phyloP scores from a whole-genome alignment of 169 alveolate species.

The Sarcocystis neurona region DNA sequence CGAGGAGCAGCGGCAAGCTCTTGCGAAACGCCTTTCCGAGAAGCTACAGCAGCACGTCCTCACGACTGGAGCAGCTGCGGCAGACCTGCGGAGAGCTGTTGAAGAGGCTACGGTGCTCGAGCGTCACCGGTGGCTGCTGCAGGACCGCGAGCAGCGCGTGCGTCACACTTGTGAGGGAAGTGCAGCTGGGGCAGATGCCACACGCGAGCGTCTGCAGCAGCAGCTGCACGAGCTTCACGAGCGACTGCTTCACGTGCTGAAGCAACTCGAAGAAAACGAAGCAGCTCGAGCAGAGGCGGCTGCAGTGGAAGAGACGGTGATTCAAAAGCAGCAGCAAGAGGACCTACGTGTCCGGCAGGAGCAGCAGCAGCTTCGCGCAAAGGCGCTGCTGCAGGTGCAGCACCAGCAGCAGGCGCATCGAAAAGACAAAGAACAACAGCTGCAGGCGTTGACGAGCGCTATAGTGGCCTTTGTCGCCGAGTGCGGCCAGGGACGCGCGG shows the following conservation, averaged over 20 bases:
- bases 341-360: conserved; percentile 8
- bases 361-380: conserved; percentile 16
- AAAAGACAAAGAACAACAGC: background rate
- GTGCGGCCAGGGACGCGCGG: background rate
- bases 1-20: background rate
- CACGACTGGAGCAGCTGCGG: background rate
- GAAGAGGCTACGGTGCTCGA: background rate
- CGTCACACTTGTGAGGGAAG: background rate
- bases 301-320: background rate
- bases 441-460: background rate
- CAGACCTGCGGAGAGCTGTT: background rate
- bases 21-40: background rate
- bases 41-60: conserved; percentile 21
- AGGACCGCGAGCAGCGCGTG: background rate
- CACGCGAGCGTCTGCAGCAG: conserved; percentile 6
- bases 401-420: background rate
- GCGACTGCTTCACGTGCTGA: background rate
- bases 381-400: conserved; percentile 38
- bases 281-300: conserved; percentile 34
- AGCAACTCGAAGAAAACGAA: background rate
- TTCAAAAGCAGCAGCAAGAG: background rate
- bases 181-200: background rate
- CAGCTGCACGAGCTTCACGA: background rate
- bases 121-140: background rate
- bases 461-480: background rate